phyloP scores from a whole-genome alignment of 495 filamentous ascomycete genomes.

The Penicillium chermesinum region DNA sequence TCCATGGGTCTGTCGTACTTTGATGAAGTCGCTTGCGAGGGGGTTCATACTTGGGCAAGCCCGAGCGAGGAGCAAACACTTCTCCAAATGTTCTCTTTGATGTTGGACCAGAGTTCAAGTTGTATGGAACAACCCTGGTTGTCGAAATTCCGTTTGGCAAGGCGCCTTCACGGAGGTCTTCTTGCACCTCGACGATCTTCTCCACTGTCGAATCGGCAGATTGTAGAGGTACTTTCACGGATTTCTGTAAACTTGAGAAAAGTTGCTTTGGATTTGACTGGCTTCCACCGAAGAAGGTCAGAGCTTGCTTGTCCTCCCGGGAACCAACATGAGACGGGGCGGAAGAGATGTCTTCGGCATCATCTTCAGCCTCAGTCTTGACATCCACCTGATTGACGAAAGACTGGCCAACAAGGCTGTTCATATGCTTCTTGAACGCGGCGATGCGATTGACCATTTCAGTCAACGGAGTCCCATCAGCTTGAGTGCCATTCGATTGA shows the following conservation, averaged over 20 bases:
- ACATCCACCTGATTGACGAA: slow-evolving; percentile 33
- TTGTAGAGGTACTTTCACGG: slow-evolving; percentile 30
- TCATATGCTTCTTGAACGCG: slow-evolving; percentile 47
- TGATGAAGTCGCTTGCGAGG: slow-evolving; percentile 42
- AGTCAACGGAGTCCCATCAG: slow-evolving; percentile 32
- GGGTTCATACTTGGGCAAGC: slow-evolving; percentile 61
- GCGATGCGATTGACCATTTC: slow-evolving; percentile 39
- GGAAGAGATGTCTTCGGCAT: slow-evolving; percentile 26
- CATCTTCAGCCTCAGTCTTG: slow-evolving; percentile 39
- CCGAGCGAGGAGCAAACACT: slow-evolving; percentile 67
- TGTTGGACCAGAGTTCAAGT: slow-evolving; percentile 34
- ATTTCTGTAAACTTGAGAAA: slow-evolving; percentile 73
- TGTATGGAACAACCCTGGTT: slow-evolving; percentile 61
- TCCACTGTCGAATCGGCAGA: slow-evolving; percentile 36
- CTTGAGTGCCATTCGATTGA: slow-evolving; percentile 25
- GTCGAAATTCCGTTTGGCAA: slow-evolving; percentile 70
- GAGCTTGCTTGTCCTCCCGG: slow-evolving; percentile 50
- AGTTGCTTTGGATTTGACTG: slow-evolving; percentile 61
- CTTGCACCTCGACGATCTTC: slow-evolving; percentile 43
- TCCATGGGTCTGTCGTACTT: slow-evolving; percentile 28
- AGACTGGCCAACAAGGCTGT: slow-evolving; percentile 43
- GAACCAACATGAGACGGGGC: slow-evolving; percentile 19
- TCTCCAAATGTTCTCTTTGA: slow-evolving; percentile 69
- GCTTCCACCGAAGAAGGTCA: slow-evolving; percentile 55
- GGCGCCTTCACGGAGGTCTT: slow-evolving; percentile 52